These are phyloP conservation scores for Zoysia pacifica DNA, from an alignment of 176 grass and related monocot species.

Conservation along the genomic window DNA sequence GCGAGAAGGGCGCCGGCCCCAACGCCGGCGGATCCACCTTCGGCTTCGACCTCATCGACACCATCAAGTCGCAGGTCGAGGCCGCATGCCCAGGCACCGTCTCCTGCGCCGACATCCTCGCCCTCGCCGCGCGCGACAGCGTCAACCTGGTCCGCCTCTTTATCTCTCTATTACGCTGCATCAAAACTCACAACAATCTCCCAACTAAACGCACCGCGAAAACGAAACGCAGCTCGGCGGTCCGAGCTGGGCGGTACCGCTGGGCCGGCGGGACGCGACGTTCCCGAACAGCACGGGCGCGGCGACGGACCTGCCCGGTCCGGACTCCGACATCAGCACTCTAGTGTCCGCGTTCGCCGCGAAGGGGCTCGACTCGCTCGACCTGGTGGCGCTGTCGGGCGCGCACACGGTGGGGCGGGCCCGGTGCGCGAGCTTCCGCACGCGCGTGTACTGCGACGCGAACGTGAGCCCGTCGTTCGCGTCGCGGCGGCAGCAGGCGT, in stretches of 20 bases:
- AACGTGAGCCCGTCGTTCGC: conserved; percentile 49
- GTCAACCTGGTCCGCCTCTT: conserved; percentile 54
- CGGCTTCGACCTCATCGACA: conserved; percentile 70
- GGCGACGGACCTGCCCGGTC: conserved; percentile 51
- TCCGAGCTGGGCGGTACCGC: conserved; percentile 67
- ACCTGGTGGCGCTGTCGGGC: conserved; percentile 65
- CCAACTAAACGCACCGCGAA: background rate
- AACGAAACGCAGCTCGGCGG: conserved; percentile 57
- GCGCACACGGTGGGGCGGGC: conserved; percentile 67
- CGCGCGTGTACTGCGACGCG: conserved; percentile 62
- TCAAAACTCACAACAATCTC: no score
- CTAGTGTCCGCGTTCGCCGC: conserved; percentile 53
- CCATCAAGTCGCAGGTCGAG: conserved; percentile 65
- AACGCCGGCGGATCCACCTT: conserved; percentile 59
- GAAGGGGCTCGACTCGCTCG: conserved; percentile 58
- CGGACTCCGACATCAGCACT: conserved; percentile 29
- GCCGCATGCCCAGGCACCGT: conserved; percentile 47
- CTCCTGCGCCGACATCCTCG: conserved; percentile 88
- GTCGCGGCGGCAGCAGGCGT: background rate
- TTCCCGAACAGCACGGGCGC: conserved; percentile 46
- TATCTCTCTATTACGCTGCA: no score
- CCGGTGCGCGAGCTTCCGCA: conserved; percentile 51
- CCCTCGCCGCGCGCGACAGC: conserved; percentile 63
- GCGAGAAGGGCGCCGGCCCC: conserved; percentile 70
- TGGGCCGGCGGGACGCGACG: conserved; percentile 65